Evolutionary conservation across 257 asterid species (phyloP).

Genomic region (Euphrasia confusa): DNA sequence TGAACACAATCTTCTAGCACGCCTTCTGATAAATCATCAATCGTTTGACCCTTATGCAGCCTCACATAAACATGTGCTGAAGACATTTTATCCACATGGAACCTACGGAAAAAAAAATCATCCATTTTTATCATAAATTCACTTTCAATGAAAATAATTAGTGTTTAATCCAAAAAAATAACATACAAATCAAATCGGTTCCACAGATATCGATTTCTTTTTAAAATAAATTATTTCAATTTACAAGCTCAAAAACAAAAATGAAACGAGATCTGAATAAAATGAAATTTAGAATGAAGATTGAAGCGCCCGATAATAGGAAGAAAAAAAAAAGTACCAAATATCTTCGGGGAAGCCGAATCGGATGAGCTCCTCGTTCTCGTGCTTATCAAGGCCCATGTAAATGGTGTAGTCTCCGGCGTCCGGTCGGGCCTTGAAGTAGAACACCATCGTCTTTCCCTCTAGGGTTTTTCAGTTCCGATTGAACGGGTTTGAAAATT

Average conservation of each 20-base stretch:
- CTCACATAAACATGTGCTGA: conserved; percentile 98
- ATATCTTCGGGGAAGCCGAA: conserved; percentile 82
- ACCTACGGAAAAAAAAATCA: conserved; percentile 45
- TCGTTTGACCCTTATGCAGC: conserved; percentile 71
- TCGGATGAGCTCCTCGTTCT: conserved; percentile 97
- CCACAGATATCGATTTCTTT: no score
- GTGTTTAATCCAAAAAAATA: no score
- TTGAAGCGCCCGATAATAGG: no score
- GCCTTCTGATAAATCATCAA: conserved; percentile 89
- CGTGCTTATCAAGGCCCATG: conserved; percentile 90
- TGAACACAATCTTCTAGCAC: conserved; percentile 94
- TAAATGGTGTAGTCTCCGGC: conserved; percentile 87
- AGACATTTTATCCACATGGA: conserved; percentile 98
- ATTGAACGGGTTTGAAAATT: not conserved
- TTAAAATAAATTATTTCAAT: no score
- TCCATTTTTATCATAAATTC: no score
- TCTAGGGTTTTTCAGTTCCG: conserved; percentile 33
- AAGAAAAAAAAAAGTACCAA: conserved; percentile 50
- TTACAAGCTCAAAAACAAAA: not conserved
- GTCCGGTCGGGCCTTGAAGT: conserved; percentile 89
- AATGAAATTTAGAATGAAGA: not conserved
- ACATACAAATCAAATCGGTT: no score
- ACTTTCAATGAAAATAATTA: no score
- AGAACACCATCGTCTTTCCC: conserved; percentile 61
- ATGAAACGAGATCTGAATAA: conserved; percentile 1